Evolutionary conservation across 2,329 filamentous ascomycete genomes (phyloP), one percentile per base, ranked within the genome.

Genomic region (Epichloe aotearoae): DNA sequence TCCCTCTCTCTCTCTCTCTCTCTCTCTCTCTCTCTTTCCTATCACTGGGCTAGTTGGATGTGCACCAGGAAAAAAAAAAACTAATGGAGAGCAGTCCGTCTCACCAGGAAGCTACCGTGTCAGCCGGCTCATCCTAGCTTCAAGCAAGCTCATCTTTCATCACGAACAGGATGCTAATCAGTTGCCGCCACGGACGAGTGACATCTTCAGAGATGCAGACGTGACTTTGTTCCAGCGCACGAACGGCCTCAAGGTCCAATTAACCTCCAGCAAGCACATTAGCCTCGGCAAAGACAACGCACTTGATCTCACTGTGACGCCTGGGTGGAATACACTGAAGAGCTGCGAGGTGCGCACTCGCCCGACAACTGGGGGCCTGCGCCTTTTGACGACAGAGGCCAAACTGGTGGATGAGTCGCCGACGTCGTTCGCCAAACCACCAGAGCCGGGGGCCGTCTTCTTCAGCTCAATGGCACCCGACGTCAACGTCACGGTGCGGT

Each of bases 221-320:
- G 73, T 94, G 1, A 75, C 81, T n/a, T 74, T 91, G 30, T 95
- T 87, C 62, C 86, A 89, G 34, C 78, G 81, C 15, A 66, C 76
- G 1, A 73, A 81, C 44, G 78, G 85, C 0, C 77, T 96, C 4
- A 79, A 88, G 53, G 78, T 86, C 2, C 76, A 75, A 46, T 69
- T 94, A 7, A 73, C 71, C 41, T 74, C 86, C 0, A 81, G 86
- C 0, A 84, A 78, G 54, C 72, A 82, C 43, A 83, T 94, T 23
- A 82, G 91, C 54, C 78, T 98, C 5, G 87, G 94, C 62, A 83
- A 83, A 57, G 82, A 83, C 58, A 86, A 86, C 52, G 82, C 80
- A 1, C 72, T 97, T 0, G 86, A 95, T 52, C 70, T 98, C 19
- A 74, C 82, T 47, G 67, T 95, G 12, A 71, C 71, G 11, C 82